phyloP scores from a whole-genome alignment of 2,329 filamentous ascomycete species.

The Claviceps fusiformis region DNA sequence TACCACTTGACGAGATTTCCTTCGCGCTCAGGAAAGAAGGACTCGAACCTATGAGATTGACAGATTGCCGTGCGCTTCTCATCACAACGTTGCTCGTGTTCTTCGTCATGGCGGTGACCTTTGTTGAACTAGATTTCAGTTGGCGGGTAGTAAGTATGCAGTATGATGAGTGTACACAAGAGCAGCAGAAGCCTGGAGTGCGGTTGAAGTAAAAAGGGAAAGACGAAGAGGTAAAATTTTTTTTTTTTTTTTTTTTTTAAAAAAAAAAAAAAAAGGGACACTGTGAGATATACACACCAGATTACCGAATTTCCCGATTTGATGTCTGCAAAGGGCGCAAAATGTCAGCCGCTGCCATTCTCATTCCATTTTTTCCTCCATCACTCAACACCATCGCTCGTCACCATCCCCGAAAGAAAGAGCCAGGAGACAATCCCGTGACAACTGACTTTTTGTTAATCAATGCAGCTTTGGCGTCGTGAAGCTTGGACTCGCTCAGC shows the following conservation, averaged over 20 bases:
- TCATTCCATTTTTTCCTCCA: neutral
- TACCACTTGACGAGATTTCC: conserved; percentile 93
- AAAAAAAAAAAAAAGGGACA: neutral
- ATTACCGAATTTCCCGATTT: conserved; percentile 50
- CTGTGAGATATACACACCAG: conserved; percentile 28
- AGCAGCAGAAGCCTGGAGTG: too few relatives aligned
- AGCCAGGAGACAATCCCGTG: neutral
- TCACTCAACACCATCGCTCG: neutral
- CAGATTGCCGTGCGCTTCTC: conserved; percentile 60
- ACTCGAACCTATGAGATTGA: conserved; percentile 70
- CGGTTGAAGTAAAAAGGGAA: too few relatives aligned
- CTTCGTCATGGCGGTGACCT: conserved; percentile 87
- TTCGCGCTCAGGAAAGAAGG: conserved; percentile 76
- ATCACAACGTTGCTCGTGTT: conserved; percentile 75
- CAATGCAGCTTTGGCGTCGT: conserved; percentile 43
- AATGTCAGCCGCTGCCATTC: neutral
- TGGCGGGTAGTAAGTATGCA: neutral
- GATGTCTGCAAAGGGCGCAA: conserved; percentile 20
- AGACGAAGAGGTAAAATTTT: neutral
- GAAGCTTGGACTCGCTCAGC: conserved; percentile 37
- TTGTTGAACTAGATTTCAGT: conserved; percentile 48
- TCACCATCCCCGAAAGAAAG: too few relatives aligned
- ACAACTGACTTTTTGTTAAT: conserved; percentile 42
- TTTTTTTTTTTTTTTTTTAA: too few relatives aligned
- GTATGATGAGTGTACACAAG: too few relatives aligned